Base-by-base conservation (phyloP, 2,329 filamentous ascomycete species). In the Colletotrichum tropicale region DNA sequence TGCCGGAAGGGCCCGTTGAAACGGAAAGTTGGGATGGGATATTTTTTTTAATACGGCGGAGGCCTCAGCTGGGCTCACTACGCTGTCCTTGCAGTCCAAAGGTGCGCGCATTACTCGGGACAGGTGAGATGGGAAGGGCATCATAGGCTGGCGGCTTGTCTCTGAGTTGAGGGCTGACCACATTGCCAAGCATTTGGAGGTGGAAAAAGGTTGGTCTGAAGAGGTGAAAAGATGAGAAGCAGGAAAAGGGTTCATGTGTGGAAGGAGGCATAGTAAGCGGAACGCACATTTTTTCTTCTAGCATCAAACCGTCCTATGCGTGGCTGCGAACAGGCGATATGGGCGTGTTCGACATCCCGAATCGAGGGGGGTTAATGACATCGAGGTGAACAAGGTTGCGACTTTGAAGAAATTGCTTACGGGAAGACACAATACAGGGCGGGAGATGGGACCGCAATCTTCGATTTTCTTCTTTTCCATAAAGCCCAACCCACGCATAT, bases 261-360 rank as follows among this genome's bases (percentile, higher is more conserved):
- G 56, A 60, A 60, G 10, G 36, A 28, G 30, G 66, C 30, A 68
- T 30, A 71, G 61, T 28, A 71, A 71, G 71, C 60, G 26, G 52
- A 52, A 52, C 13, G 6, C n/a, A 13, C n/a, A 12, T 52, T 21
- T 3, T 52, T 55, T 28, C n/a, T 43, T 26, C 43, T 73, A 64
- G 70, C 73, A 48, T 76, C 74, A 65, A 69, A 76, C 64, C 58
- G 48, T 76, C 70, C 58, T 58, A 74, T 65, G 38, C 21, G n/a
- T 30, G 16, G 18, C 21, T 55, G 66, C 72, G 72, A 75, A 75
- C 69, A 58, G 69, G 69, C 62, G 13, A 10, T 68, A 71, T 52
- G 72, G 26, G 61, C 67, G 24, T 71, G 60, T 71, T 74, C 67
- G 67, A 71, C 16, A 13, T 26, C 18, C 56, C 18, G 60, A 38